Evolutionary conservation across 805 yeast genomes (phyloP), one percentile per base, ranked within the genome.

Genomic region (Spathaspora hagerdaliae): DNA sequence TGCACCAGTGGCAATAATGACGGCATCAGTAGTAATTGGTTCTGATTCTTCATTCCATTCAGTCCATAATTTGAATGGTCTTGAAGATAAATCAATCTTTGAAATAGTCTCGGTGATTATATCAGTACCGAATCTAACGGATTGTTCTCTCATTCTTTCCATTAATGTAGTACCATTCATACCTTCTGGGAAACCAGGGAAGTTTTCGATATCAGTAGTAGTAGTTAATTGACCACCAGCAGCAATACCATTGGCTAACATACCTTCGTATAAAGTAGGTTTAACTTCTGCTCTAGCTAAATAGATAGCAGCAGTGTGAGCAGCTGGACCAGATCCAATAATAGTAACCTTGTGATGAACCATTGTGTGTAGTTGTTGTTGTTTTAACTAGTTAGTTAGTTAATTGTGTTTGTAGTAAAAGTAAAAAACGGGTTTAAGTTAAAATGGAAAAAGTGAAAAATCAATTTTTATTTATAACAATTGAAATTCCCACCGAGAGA

Each of bases 221-320:
- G 99, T 94, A 53, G 99, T 94, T 59, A 94, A 78, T 73, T 94
- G 99, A 50, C 99, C 99, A 59, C 99, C 99, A 27, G 99, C 97
- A 44, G 99, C 99, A 57, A 92, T 79, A 57, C 99, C 99, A 69
- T 94, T 94, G 54, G 99, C 99, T 63, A 85, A 74, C 85, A 92
- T 76, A 60, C 99, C 99, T 73, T 94, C 99, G 71, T 90, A 94
- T 57, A 94, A 69, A 29, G 87, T 83, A 24, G 99, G 97, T 69
- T 86, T 83, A 63, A 90, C 81, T 76, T 94, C 99, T 37, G 99
- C 99, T 70, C 99, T 85, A 29, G 98, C 85, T 45, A 94, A 76
- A 69, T 94, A 94, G 67, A 94, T 88, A 54, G 99, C 99, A 42
- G 99, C 99, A 38, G 99, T 94, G 78, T 94, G 97, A 45, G 97